Evolutionary conservation across 2,329 filamentous ascomycete species (phyloP), one percentile per base, ranked within the genome.

Genomic region (Fusarium concolor): DNA sequence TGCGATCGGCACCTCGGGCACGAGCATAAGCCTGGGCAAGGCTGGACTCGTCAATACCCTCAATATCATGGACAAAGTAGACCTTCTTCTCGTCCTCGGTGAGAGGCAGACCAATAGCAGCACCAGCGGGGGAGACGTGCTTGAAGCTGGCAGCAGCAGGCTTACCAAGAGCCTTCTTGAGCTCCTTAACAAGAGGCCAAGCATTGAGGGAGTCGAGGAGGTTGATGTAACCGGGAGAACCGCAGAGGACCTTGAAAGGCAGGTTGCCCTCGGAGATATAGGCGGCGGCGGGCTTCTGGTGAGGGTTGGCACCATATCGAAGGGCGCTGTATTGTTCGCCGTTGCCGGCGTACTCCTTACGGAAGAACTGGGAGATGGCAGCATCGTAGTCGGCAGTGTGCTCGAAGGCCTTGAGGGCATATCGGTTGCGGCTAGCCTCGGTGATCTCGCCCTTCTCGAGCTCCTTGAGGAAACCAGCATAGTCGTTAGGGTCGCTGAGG

Each of bases 131-230:
- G 11, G 96, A 99, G 67, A 98, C 96, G 79, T 99, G 96, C 89
- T 97, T 99, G 90, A 99, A 99, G 79, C 93, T 97, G 67, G 96
- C 95, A 29, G 96, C 96, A 54, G 96, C 96, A 33, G 96, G 93
- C 79, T 91, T 90, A 72, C 91, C 90, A 22, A 98, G 89, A 22
- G 95, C 93, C 73, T 91, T 85, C 85, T 94, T 96, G 75, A 99
- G 88, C 84, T 99, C 96, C 86, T 97, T 97, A 59, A 99, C 96
- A 63, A 99, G 84, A 9, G 93, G 92, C 96, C 96, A 99, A 73
- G 94, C 93, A 81, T 99, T 99, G 73, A 99, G 87, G 50, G 93
- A 93, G 81, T 99, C 96, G 47, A 99, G 88, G 49, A 99, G 87
- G 84, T 99, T 99, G 85, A 99, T 96, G 81, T 97, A 99, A 54